These are phyloP conservation scores for Calvatia gigantea DNA, from an alignment of 768 basidiomycete genomes.

Conservation along the genomic window DNA sequence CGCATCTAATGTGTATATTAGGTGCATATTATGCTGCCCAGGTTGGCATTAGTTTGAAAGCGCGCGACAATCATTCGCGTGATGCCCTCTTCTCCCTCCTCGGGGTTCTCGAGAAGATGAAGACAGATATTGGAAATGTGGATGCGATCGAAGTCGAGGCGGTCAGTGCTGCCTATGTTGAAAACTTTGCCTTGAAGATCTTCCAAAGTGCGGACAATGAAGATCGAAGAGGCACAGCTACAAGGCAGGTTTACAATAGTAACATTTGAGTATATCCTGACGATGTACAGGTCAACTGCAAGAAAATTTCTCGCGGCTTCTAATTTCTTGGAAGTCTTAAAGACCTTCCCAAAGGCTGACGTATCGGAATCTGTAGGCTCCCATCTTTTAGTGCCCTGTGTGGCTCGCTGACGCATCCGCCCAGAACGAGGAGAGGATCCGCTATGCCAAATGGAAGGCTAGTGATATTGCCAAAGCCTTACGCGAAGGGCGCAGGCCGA, in stretches of 20 bases:
- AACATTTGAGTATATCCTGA: background rate
- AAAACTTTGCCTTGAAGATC: constrained; percentile 92
- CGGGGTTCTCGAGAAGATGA: constrained; percentile 75
- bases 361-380: constrained; percentile 53
- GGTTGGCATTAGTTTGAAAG: constrained; percentile 73
- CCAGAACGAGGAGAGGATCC: constrained; percentile 83
- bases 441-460: constrained; percentile 97
- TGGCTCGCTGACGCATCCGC: constrained; percentile 2
- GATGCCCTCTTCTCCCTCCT: constrained; percentile 73
- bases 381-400: background rate
- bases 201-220: constrained; percentile 89
- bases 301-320: constrained; percentile 94
- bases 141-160: constrained; percentile 83
- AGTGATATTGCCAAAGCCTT: constrained; percentile 92
- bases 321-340: constrained; percentile 89
- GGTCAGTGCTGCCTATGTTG: constrained; percentile 84
- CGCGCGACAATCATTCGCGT: constrained; percentile 60
- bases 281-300: constrained; percentile 66
- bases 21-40: constrained; percentile 93
- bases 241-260: constrained; percentile 46
- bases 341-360: constrained; percentile 62
- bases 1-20: constrained; percentile 25
- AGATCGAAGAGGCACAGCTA: constrained; percentile 74
- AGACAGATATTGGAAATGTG: constrained; percentile 64
- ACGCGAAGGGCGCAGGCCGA: constrained; percentile 86